Evolutionary conservation across 805 yeast species (phyloP).

Genomic region (Saccharomycopsis sp.): DNA sequence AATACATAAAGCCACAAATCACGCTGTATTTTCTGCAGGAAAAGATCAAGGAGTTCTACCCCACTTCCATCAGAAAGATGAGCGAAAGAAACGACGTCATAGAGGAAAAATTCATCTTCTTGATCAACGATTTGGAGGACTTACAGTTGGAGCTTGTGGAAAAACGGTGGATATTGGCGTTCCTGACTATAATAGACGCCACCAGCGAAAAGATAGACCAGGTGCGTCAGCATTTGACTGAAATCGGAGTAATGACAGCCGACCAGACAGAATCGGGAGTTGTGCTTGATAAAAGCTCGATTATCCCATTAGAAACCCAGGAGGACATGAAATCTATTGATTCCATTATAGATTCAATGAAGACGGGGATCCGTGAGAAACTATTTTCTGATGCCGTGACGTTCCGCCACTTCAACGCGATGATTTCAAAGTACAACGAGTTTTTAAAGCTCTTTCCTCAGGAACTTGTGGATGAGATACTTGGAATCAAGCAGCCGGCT

Average conservation of each 20-base stretch:
- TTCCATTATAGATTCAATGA: neutral
- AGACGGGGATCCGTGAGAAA: conserved; percentile 6
- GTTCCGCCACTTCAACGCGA: neutral
- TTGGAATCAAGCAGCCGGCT: neutral
- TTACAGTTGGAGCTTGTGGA: conserved; percentile 45
- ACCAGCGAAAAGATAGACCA: neutral
- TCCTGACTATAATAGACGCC: conserved; percentile 35
- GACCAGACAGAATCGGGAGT: conserved; percentile 5
- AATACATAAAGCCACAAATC: conserved; percentile 31
- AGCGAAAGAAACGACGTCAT: conserved; percentile 35
- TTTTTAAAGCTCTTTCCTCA: neutral
- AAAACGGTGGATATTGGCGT: conserved; percentile 49
- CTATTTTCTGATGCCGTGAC: conserved; percentile 3
- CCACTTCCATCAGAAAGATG: conserved; percentile 25
- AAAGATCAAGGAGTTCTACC: conserved; percentile 20
- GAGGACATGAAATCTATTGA: conserved; percentile 7
- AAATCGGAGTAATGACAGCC: neutral
- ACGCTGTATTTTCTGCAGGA: conserved; percentile 26
- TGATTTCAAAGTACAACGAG: neutral
- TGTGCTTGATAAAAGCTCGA: conserved; percentile 8
- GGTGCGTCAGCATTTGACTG: neutral
- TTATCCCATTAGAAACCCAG: conserved; percentile 17
- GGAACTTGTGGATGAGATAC: neutral
- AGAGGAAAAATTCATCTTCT: conserved; percentile 34
- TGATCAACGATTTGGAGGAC: conserved; percentile 35